Conservation (phyloP, 1,139 yeast genomes). For the Kurtzmaniella quercitrusa region DNA sequence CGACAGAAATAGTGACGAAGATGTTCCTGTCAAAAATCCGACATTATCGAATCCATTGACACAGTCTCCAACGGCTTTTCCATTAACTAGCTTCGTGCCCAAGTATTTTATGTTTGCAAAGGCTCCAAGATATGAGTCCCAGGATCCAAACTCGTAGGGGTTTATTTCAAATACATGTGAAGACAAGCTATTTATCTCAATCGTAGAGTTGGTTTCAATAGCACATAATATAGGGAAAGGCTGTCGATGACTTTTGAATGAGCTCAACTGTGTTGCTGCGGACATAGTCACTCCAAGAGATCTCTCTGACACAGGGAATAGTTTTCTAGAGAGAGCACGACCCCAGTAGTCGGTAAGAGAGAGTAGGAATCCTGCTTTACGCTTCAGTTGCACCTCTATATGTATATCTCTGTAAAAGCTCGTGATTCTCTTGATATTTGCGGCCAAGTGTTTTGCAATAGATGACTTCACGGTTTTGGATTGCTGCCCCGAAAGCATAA, state of each 20-base stretch:
- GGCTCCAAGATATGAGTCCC: slow-evolving; percentile 49
- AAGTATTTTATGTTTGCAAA: slow-evolving; percentile 51
- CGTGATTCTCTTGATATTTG: slow-evolving; percentile 26
- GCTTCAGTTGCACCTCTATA: slow-evolving; percentile 48
- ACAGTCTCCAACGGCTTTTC: slow-evolving; percentile 36
- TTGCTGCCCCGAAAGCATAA: slow-evolving; percentile 1
- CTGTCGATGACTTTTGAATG: slow-evolving; percentile 23
- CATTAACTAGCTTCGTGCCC: slow-evolving; percentile 46
- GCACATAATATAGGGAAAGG: slow-evolving; percentile 43
- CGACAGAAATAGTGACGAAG: slow-evolving; percentile 66
- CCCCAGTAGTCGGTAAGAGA: slow-evolving; percentile 71
- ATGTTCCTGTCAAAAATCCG: slow-evolving; percentile 71
- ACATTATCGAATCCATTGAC: slow-evolving; percentile 60
- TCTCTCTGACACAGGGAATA: slow-evolving; percentile 35
- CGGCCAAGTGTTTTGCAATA: not conserved
- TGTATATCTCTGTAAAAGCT: slow-evolving; percentile 50
- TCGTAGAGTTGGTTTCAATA: slow-evolving; percentile 19
- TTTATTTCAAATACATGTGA: slow-evolving; percentile 50
- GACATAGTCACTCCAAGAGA: slow-evolving; percentile 32
- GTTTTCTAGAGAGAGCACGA: slow-evolving; percentile 47
- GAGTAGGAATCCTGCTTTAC: slow-evolving; percentile 47
- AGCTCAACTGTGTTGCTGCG: slow-evolving; percentile 14
- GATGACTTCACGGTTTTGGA: not conserved
- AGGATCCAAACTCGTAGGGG: slow-evolving; percentile 69
- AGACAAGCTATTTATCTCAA: slow-evolving; percentile 13